These are phyloP conservation scores for Alternaria atra DNA, from an alignment of 2,329 filamentous ascomycete species.

Conservation along the genomic window DNA sequence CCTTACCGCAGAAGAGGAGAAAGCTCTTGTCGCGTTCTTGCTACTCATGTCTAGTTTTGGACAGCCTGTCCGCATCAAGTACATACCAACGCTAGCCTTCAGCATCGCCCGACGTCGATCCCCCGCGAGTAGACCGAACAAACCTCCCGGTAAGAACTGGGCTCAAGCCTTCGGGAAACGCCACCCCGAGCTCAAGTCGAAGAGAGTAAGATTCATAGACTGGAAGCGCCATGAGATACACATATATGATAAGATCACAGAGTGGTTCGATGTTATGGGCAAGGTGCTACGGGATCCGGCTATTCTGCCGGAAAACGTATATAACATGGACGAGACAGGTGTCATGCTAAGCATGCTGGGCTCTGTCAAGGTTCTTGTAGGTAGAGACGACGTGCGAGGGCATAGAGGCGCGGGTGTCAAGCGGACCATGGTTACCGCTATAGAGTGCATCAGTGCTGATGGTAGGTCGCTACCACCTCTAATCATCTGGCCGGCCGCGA, in stretches of 20 bases:
- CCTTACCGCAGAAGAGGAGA: background rate
- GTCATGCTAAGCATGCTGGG: slow-evolving; percentile 11
- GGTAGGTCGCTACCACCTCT: slow-evolving; percentile 29
- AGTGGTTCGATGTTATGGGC: slow-evolving; percentile 30
- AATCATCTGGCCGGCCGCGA: slow-evolving; percentile 32
- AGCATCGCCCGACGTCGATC: too few relatives aligned
- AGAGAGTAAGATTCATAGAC: slow-evolving; percentile 25
- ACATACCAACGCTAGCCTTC: slow-evolving; percentile 25
- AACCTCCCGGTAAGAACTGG: slow-evolving; percentile 29
- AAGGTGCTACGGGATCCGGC: slow-evolving; percentile 18
- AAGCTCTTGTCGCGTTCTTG: slow-evolving; percentile 19
- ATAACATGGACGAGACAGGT: slow-evolving; percentile 20
- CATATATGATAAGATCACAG: slow-evolving; percentile 31
- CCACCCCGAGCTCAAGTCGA: slow-evolving; percentile 24
- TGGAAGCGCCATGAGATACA: slow-evolving; percentile 28
- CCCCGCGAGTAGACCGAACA: background rate
- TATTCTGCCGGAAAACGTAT: slow-evolving; percentile 31
- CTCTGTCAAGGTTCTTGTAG: slow-evolving; percentile 26
- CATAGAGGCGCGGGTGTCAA: slow-evolving; percentile 32
- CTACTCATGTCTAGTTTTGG: slow-evolving; percentile 21
- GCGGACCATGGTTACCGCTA: slow-evolving; percentile 29
- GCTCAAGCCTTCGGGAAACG: slow-evolving; percentile 22
- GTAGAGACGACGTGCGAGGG: slow-evolving; percentile 26
- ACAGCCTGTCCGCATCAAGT: slow-evolving; percentile 27
- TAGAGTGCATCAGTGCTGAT: slow-evolving; percentile 26